These are phyloP conservation scores for Rhynchosporium agropyri DNA, from an alignment of 2,329 filamentous ascomycete species.

Conservation along the genomic window DNA sequence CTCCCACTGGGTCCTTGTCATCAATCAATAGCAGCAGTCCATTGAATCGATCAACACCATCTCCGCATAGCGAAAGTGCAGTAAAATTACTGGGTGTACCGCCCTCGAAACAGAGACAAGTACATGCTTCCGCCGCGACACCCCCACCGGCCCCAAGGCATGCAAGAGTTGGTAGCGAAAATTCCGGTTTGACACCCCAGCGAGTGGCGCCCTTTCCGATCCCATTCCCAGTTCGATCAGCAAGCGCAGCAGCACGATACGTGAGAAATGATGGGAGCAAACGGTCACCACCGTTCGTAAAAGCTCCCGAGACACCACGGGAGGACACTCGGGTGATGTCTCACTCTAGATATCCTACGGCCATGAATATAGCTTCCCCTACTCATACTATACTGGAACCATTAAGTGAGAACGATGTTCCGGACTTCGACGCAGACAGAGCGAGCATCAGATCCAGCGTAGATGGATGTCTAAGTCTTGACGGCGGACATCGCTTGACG, in stretches of 20 bases:
- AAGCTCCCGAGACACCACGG: slow-evolving; percentile 23
- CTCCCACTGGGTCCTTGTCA: slow-evolving; percentile 52
- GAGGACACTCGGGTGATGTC: slow-evolving; percentile 21
- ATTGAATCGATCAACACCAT: slow-evolving; percentile 42
- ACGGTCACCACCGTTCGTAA: slow-evolving; percentile 23
- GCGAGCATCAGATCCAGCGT: slow-evolving; percentile 32
- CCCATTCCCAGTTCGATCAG: slow-evolving; percentile 58
- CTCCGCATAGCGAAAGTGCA: slow-evolving; percentile 33
- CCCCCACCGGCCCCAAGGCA: slow-evolving; percentile 51
- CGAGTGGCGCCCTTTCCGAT: slow-evolving; percentile 50
- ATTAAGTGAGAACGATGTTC: slow-evolving; percentile 55
- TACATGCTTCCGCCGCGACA: slow-evolving; percentile 30
- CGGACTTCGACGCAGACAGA: slow-evolving; percentile 32
- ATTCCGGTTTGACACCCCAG: slow-evolving; percentile 52
- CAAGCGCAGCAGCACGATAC: slow-evolving; percentile 63
- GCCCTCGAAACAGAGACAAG: slow-evolving; percentile 36
- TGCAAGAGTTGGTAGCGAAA: slow-evolving; percentile 64
- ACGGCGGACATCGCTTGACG: slow-evolving; percentile 34
- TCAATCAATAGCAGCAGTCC: slow-evolving; percentile 46
- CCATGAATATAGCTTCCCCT: slow-evolving; percentile 32
- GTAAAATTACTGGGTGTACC: slow-evolving; percentile 29
- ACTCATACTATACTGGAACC: slow-evolving; percentile 49
- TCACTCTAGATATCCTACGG: slow-evolving; percentile 25
- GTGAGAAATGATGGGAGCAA: slow-evolving; percentile 36
- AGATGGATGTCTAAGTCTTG: slow-evolving; percentile 32